phyloP scores from a whole-genome alignment of 1,284 basidiomycete genomes.

The Thelephora terrestris region DNA sequence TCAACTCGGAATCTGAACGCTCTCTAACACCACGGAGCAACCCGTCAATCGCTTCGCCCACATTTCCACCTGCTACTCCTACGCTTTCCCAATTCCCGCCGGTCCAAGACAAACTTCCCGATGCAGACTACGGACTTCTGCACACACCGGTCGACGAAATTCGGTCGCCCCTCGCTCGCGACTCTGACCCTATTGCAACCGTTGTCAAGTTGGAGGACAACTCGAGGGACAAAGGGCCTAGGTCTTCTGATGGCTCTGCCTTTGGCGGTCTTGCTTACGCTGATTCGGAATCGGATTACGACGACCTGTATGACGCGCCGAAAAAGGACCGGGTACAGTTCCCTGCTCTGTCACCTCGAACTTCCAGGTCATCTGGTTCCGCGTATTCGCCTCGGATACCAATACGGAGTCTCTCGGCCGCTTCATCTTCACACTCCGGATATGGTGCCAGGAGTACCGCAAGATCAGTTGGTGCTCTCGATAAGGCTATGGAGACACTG shows the following conservation, averaged over 20 bases:
- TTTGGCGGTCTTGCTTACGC: constrained; percentile 21
- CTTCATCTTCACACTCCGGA: constrained; percentile 18
- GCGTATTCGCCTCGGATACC: constrained; percentile 16
- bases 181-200: too few relatives aligned
- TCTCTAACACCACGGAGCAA: constrained; percentile 1
- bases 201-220: too few relatives aligned
- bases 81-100: constrained; percentile 8
- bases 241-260: constrained; percentile 12
- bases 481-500: constrained; percentile 39
- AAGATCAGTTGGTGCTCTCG: constrained; percentile 29
- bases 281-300: constrained; percentile 18
- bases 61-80: constrained; percentile 13
- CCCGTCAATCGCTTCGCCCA: constrained; percentile 10
- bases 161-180: too few relatives aligned
- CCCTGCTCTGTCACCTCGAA: constrained; percentile 20
- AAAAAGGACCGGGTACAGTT: constrained; percentile 18
- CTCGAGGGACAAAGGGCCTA: constrained; percentile 2
- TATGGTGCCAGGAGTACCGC: constrained; percentile 16
- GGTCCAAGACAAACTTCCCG: too few relatives aligned
- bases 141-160: too few relatives aligned
- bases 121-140: too few relatives aligned
- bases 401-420: constrained; percentile 18
- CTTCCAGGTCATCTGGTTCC: constrained; percentile 16
- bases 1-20: too few relatives aligned
- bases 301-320: constrained; percentile 14